phyloP scores from a whole-genome alignment of 2,329 filamentous ascomycete species.

The Cladobotryum protrusum region DNA sequence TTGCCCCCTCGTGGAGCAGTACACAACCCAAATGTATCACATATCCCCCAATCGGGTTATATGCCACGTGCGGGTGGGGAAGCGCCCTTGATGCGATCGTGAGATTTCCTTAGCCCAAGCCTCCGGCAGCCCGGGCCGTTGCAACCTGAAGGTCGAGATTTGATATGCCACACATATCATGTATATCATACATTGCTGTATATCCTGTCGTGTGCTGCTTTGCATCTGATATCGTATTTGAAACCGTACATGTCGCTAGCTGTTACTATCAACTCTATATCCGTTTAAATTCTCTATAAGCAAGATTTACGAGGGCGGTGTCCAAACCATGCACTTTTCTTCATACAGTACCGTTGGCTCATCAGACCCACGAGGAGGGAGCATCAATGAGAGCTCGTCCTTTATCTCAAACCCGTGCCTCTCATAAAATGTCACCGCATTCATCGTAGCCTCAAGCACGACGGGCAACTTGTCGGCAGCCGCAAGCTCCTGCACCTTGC shows the following conservation, averaged over 20 bases:
- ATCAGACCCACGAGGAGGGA: constrained; percentile 24
- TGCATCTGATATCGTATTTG: neutral
- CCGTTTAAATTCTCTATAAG: neutral
- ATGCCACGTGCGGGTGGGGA: constrained; percentile 13
- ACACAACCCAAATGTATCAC: neutral
- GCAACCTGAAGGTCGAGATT: neutral
- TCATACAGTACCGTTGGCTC: constrained; percentile 28
- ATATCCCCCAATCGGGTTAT: constrained; percentile 10
- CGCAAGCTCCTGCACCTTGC: constrained; percentile 28
- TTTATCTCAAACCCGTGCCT: constrained; percentile 29
- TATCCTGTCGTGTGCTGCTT: neutral
- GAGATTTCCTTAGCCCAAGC: neutral
- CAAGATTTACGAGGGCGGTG: neutral
- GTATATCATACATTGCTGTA: neutral
- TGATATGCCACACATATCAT: neutral
- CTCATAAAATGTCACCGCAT: constrained; percentile 32
- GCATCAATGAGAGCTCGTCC: constrained; percentile 28
- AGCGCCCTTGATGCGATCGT: constrained; percentile 8
- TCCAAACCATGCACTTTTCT: constrained; percentile 29
- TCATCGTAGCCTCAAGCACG: constrained; percentile 34
- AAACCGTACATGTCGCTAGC: neutral
- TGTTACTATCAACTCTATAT: neutral
- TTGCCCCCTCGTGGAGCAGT: constrained; percentile 2
- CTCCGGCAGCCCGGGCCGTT: neutral
- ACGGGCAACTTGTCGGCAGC: constrained; percentile 26